A percentile compares a stretch with the other conserved stretches of the same genome.
phyloP scores from a whole-genome alignment of 2,329 filamentous ascomycete species.

The Aspergillus niger region DNA sequence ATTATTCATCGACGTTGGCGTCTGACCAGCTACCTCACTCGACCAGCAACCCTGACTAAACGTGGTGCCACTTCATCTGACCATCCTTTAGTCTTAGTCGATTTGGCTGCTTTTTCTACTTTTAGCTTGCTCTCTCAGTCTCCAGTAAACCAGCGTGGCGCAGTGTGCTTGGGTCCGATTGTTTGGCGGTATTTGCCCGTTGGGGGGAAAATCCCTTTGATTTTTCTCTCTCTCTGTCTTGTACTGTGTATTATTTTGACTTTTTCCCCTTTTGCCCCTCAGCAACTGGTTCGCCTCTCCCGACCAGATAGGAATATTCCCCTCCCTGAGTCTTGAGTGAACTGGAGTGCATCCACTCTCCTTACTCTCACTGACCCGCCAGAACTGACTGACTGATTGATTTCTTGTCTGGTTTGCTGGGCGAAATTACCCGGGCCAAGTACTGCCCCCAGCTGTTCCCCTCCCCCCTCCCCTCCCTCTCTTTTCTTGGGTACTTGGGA shows the following conservation, averaged over 20 bases:
- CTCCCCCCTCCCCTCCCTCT: neutral
- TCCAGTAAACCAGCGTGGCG: conserved; percentile 18
- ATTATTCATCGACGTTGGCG: conserved; percentile 7
- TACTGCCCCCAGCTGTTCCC: neutral
- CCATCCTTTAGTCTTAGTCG: conserved; percentile 4
- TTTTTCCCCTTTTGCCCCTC: conserved; percentile 13
- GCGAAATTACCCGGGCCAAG: conserved; percentile 6
- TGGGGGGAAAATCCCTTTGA: neutral
- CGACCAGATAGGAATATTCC: neutral
- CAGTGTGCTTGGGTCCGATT: conserved; percentile 14
- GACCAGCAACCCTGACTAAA: conserved; percentile 8
- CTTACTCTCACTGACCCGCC: too few species aligned
- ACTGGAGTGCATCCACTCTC: too few species aligned
- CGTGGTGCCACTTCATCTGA: conserved; percentile 24
- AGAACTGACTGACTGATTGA: too few species aligned
- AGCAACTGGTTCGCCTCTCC: conserved; percentile 10
- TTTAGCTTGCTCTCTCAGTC: conserved; percentile 1
- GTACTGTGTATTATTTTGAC: neutral
- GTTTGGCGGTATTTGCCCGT: neutral
- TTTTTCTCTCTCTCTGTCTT: neutral
- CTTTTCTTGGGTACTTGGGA: neutral
- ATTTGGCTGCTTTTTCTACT: conserved; percentile 7
- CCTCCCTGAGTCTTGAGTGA: too few species aligned
- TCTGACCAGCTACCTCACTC: neutral
- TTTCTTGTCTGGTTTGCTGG: neutral